These are phyloP conservation scores for Cocos nucifera DNA, from an alignment of 176 grass and related monocot species.

Conservation along the genomic window DNA sequence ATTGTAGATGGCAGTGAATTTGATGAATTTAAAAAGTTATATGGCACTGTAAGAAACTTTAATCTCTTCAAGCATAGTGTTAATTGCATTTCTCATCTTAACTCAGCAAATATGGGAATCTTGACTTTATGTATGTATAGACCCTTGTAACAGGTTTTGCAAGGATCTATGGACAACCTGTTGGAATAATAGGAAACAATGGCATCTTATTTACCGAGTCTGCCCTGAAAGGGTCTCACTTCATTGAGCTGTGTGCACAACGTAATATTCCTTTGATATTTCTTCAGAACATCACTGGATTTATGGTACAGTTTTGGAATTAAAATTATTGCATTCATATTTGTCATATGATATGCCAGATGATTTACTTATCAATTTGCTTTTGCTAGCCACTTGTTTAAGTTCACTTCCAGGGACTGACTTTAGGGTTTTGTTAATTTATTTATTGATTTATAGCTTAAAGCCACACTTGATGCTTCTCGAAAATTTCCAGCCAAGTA, in stretches of 20 bases:
- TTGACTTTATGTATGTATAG: slow-evolving; percentile 36
- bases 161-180: slow-evolving; percentile 76
- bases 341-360: too few relatives aligned
- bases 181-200: slow-evolving; percentile 97
- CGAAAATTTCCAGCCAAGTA: too few relatives aligned
- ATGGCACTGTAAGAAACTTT: slow-evolving; percentile 74
- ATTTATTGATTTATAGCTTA: too few relatives aligned
- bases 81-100: slow-evolving; percentile 7
- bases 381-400: too few relatives aligned
- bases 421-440: too few relatives aligned
- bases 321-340: neutral
- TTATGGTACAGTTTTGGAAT: slow-evolving; percentile 60
- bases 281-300: slow-evolving; percentile 99
- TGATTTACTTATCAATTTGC: too few relatives aligned
- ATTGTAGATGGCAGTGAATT: slow-evolving; percentile 89
- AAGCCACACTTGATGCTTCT: too few relatives aligned
- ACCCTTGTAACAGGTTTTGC: slow-evolving; percentile 94
- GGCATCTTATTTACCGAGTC: slow-evolving; percentile 96
- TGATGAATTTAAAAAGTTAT: slow-evolving; percentile 98
- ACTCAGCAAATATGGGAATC: neutral
- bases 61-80: slow-evolving; percentile 8
- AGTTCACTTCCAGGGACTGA: too few relatives aligned
- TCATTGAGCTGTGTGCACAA: slow-evolving; percentile 92
- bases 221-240: slow-evolving; percentile 86
- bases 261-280: slow-evolving; percentile 98